Evolutionary conservation across 2,329 filamentous ascomycete species (phyloP).

Genomic region (Microcyclosporella mali): DNA sequence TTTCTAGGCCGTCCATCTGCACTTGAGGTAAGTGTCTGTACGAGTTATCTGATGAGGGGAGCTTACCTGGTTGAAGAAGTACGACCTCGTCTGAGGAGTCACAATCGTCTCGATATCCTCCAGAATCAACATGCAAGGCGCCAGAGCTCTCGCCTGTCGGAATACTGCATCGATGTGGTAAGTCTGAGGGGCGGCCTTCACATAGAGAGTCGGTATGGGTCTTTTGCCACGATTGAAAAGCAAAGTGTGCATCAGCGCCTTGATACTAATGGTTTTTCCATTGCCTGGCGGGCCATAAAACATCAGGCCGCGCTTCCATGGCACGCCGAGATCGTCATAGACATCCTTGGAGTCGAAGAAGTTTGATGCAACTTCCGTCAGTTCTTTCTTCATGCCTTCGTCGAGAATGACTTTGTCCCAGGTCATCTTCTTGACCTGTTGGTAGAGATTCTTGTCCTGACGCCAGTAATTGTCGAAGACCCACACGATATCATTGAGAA

Average conservation of each 20-base stretch:
- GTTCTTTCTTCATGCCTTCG: constrained; percentile 38
- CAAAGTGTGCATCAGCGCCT: constrained; percentile 36
- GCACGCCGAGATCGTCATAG: constrained; percentile 40
- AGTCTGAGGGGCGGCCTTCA: constrained; percentile 31
- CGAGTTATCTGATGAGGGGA: no score
- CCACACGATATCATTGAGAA: constrained; percentile 34
- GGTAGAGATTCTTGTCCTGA: constrained; percentile 34
- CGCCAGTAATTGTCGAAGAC: constrained; percentile 41
- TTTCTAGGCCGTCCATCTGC: constrained; percentile 57
- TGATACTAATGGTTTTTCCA: constrained; percentile 43
- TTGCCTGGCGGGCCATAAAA: constrained; percentile 31
- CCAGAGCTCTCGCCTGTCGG: constrained; percentile 52
- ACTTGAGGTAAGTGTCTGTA: no score
- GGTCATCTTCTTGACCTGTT: constrained; percentile 36
- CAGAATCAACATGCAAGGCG: constrained; percentile 64
- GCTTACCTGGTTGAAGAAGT: constrained; percentile 59
- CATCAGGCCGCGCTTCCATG: constrained; percentile 43
- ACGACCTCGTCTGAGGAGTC: constrained; percentile 54
- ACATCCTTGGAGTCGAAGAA: constrained; percentile 37
- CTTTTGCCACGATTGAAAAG: constrained; percentile 28
- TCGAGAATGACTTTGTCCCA: constrained; percentile 46
- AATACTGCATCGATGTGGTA: constrained; percentile 51
- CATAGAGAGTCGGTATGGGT: constrained; percentile 37
- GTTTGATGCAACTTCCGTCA: constrained; percentile 34
- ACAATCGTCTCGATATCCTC: constrained; percentile 67